These are phyloP conservation scores for Exophiala lecanii-corni DNA, from an alignment of 2,329 filamentous ascomycete species.

Conservation along the genomic window DNA sequence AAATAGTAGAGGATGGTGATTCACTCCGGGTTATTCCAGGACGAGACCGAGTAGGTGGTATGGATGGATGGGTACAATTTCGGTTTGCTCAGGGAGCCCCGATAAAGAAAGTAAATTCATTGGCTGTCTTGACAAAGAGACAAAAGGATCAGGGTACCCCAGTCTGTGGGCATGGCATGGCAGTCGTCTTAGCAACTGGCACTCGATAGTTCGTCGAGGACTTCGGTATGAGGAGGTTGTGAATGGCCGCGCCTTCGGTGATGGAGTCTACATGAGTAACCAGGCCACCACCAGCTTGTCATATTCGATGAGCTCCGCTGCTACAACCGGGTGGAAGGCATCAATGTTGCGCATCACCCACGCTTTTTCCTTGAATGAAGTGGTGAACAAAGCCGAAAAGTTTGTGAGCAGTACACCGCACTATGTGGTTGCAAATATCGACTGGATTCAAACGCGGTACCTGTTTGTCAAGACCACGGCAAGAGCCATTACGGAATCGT, in stretches of 20 bases:
- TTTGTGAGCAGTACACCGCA: conserved; percentile 56
- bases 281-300: conserved; percentile 52
- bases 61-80: conserved; percentile 71
- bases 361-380: conserved; percentile 75
- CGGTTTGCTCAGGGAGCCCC: conserved; percentile 82
- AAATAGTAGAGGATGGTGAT: conserved; percentile 25
- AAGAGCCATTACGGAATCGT: conserved; percentile 15
- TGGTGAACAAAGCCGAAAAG: conserved; percentile 66
- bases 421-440: conserved; percentile 67
- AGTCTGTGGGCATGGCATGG: conserved; percentile 88
- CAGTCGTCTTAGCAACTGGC: conserved; percentile 73
- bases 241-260: conserved; percentile 67
- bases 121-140: conserved; percentile 51
- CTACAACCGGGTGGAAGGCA: conserved; percentile 54
- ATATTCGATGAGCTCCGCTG: conserved; percentile 39
- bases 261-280: conserved; percentile 77
- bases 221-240: conserved; percentile 62
- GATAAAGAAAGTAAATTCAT: conserved; percentile 78
- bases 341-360: conserved; percentile 57
- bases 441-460: conserved; percentile 90
- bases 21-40: background rate
- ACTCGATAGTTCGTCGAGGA: conserved; percentile 79
- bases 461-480: conserved; percentile 56
- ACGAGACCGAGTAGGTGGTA: conserved; percentile 56
- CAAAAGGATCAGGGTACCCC: conserved; percentile 45